phyloP scores from a whole-genome alignment of 768 basidiomycete species.

The Phylloporus sp. region DNA sequence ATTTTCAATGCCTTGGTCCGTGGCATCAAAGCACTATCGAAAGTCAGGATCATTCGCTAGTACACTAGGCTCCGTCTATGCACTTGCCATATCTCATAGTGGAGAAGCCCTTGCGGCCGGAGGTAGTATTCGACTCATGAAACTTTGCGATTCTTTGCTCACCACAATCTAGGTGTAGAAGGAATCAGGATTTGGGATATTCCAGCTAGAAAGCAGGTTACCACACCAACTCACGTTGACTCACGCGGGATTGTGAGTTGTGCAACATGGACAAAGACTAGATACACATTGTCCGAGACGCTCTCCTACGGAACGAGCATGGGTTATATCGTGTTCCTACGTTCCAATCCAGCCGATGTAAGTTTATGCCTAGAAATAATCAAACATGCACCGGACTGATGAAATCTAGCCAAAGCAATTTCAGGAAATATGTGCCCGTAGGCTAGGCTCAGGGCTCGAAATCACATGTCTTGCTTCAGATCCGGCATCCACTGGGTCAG shows the following conservation, averaged over 20 bases:
- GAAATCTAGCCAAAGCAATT: not conserved
- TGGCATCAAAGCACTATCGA: not conserved
- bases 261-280: slow-evolving; percentile 2
- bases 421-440: slow-evolving; percentile 8
- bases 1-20: not conserved
- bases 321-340: slow-evolving; percentile 5
- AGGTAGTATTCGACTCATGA: not conserved
- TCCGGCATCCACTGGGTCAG: not conserved
- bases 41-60: not conserved
- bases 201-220: not conserved
- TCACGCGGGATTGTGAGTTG: not conserved
- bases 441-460: slow-evolving; percentile 7
- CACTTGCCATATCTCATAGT: not conserved
- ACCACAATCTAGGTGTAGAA: not conserved
- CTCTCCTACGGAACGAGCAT: slow-evolving; percentile 7
- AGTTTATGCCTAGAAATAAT: not conserved
- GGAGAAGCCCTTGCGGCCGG: not conserved
- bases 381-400: not conserved
- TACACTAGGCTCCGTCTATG: not conserved
- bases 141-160: not conserved
- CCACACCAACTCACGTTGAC: not conserved
- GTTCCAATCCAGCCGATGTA: slow-evolving; percentile 3
- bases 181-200: not conserved
- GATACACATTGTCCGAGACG: not conserved
- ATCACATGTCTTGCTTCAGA: slow-evolving; percentile 7